Base-by-base conservation (phyloP, 1,139 yeast genomes). In the Yamadazyma dendronema region DNA sequence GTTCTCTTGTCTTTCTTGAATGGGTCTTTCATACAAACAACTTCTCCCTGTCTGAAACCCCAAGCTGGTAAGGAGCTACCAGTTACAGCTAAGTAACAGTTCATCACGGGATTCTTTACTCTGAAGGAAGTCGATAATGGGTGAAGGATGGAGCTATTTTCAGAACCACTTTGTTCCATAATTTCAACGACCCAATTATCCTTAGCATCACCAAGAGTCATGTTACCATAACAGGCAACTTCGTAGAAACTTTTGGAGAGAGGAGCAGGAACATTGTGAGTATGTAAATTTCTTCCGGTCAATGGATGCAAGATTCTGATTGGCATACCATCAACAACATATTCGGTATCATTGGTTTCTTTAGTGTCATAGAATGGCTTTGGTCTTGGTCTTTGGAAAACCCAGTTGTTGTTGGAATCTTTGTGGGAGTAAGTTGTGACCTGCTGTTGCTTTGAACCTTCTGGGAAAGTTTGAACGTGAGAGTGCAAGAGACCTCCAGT, bases 31-130 rank as follows among this genome's bases (percentile, higher is more conserved):
- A 79, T 70, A 66, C 99, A 94, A 4, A 82, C 84, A 48, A 92
- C 94, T 68, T 94, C 99, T 53, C 95, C 92, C 70, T 94, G 99
- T 65, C 94, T 82, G 78, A 88, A 94, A 46, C 99, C 99, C 99
- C 99, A 94, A 39, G 81, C 89, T 31, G 99, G 99, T 50, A 89
- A 76, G 36, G 74, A 62, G 50, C 69, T 67, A 44, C 96, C 96
- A 33, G 94, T 75, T 38, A 89, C 90, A 45, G 88, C 84, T 54
- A 94, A 74, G 62, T 92, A 92, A 68, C 98, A 94, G 42, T 83
- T 82, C 61, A 88, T 57, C 25, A 65, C 75, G 44, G 72, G 73
- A 56, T 80, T 80, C 48, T 71, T 79, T 52, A 94, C 73, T 62
- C 98, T 81, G 66, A 94, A 75, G 2, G 94, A 80, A 4, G 96